phyloP scores from a whole-genome alignment of 2,329 filamentous ascomycete genomes.

The Herpotrichia juniperi region DNA sequence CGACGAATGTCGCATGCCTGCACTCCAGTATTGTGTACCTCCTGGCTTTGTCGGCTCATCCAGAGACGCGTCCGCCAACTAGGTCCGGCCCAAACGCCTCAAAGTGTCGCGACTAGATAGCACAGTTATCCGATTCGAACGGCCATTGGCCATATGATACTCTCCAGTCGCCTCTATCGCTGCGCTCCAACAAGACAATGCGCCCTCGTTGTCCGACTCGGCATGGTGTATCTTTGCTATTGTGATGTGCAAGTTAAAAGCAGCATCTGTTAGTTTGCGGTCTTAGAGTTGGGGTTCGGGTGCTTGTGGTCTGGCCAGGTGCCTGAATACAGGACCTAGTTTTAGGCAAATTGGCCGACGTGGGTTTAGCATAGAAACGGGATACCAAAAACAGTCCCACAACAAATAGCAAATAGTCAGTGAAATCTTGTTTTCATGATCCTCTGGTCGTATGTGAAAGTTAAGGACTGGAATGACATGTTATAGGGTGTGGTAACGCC shows the following conservation, averaged over 20 bases:
- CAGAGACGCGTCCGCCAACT: constrained; percentile 1
- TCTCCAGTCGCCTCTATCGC: neutral
- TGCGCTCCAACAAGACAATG: neutral
- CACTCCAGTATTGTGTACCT: constrained; percentile 6
- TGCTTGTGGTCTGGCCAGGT: no score
- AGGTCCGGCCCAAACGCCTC: neutral
- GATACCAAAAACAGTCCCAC: no score
- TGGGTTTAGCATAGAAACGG: no score
- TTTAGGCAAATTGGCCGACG: no score
- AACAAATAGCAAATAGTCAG: no score
- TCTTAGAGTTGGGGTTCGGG: no score
- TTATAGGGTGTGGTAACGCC: no score
- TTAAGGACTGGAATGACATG: no score
- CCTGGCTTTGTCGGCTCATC: neutral
- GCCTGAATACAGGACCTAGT: no score
- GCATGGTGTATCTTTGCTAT: neutral
- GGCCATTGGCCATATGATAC: neutral
- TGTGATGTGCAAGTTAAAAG: neutral
- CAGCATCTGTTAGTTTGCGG: no score
- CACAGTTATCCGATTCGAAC: constrained; percentile 2
- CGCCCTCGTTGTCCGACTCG: neutral
- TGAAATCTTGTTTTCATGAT: no score
- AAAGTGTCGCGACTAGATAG: constrained; percentile 1
- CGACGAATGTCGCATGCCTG: constrained; percentile 4
- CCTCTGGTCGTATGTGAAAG: no score